A percentile compares a stretch with the other conserved stretches of the same genome.
These are phyloP conservation scores for Theileria parva DNA, from an alignment of 169 alveolate genomes.

Conservation along the genomic window DNA sequence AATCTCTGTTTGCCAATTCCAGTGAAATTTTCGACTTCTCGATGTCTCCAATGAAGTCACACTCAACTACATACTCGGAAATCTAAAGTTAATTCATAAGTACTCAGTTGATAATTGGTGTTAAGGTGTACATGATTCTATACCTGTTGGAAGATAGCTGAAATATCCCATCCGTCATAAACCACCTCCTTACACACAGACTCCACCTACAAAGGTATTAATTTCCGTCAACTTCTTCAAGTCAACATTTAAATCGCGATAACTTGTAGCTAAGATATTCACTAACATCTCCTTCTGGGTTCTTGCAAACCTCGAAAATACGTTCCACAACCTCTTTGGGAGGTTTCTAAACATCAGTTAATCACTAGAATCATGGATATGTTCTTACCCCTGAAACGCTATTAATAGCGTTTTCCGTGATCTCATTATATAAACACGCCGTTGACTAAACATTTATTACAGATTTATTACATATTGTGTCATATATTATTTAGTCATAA, in stretches of 20 bases:
- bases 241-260: no score
- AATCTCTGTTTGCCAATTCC: slow-evolving; percentile 61
- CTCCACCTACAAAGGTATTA: slow-evolving; percentile 35
- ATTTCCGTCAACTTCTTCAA: no score
- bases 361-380: neutral
- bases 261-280: no score
- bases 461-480: neutral
- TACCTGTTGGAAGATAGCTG: slow-evolving; percentile 59
- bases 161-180: slow-evolving; percentile 63
- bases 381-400: slow-evolving; percentile 66
- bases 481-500: neutral
- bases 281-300: slow-evolving; percentile 40
- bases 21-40: slow-evolving; percentile 59
- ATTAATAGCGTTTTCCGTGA: slow-evolving; percentile 58
- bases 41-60: slow-evolving; percentile 38
- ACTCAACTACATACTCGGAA: slow-evolving; percentile 42
- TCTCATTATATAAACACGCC: slow-evolving; percentile 47
- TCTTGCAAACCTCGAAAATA: slow-evolving; percentile 34
- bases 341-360: slow-evolving; percentile 40
- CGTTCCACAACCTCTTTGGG: slow-evolving; percentile 56
- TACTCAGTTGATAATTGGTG: neutral
- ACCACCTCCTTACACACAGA: slow-evolving; percentile 39
- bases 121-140: neutral
- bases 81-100: neutral
- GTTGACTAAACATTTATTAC: slow-evolving; percentile 71